Evolutionary conservation across 2,329 filamentous ascomycete genomes (phyloP), one percentile per base, ranked within the genome.

Genomic region (Monosporascus sp.): DNA sequence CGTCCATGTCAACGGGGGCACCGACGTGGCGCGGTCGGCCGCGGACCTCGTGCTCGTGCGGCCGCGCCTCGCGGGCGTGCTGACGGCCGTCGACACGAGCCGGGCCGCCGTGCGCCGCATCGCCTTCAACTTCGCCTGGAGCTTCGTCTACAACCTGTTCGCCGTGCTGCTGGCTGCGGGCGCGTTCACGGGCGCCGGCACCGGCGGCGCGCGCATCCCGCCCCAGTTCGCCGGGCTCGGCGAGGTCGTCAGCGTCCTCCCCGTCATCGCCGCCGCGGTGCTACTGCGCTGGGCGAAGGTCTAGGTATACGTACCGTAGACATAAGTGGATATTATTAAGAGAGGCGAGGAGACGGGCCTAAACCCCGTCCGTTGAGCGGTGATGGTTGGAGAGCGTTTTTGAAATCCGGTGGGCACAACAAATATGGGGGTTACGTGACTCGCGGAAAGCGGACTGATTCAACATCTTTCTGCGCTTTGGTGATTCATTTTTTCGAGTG

Each of bases 201-300:
- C 40, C 9, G 51, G 35, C 9, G 49, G 47, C 5, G 57, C 53
- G 44, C 54, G 63, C 3, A 82, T 86, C 61, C 64, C 66, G 9
- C 82, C 84, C 0, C 68, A 74, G 53, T 87, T 77, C 26, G 65
- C 65, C 1, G 65, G 65, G 2, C 56, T 91, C 8, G 88, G 88
- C 0, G 88, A 91, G 71, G 65, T 91, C 35, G 85, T 89, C 0
- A 91, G 88, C 61, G 84, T 92, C 0, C 53, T 89, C 64, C 88
- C 88, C 0, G 86, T 91, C 3, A 78, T 90, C 59, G 63, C 74
- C 6, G 78, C 78, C 44, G 84, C 84, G 0, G 70, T 81, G 59
- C 69, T 72, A 53, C 62, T 82, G 63, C 68, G 68, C 44, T 80
- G 71, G 71, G 61, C 64, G 37, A 67, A 60, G 55, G 57, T 71